Evolutionary conservation across 306 rosid species (phyloP).

Genomic region (Gastrolobium villosum): DNA sequence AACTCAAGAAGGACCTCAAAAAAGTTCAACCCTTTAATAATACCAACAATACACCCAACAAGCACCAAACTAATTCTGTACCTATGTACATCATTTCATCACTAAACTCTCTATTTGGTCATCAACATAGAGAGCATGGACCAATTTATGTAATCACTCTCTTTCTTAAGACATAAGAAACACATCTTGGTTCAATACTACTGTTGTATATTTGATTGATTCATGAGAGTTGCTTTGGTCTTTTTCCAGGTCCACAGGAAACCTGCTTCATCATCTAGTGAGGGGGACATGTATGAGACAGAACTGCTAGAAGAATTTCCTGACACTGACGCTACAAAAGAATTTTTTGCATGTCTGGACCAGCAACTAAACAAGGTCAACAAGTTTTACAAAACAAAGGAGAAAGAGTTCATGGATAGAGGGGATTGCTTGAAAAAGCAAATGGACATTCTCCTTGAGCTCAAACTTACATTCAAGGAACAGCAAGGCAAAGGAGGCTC

Average conservation of each 20-base stretch:
- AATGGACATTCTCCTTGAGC: constrained; percentile 78
- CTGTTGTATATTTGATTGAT: constrained; percentile 11
- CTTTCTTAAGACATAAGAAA: constrained; percentile 10
- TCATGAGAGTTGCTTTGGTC: neutral
- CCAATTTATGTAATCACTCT: constrained; percentile 78
- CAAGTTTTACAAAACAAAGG: constrained; percentile 78
- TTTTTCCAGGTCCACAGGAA: constrained; percentile 82
- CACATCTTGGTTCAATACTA: neutral
- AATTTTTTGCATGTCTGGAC: constrained; percentile 88
- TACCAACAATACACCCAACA: constrained; percentile 46
- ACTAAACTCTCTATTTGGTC: constrained; percentile 68
- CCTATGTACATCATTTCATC: constrained; percentile 65
- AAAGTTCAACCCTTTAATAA: constrained; percentile 64
- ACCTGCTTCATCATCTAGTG: constrained; percentile 79
- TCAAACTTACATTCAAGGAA: constrained; percentile 68
- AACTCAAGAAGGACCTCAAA: constrained; percentile 86
- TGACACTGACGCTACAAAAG: constrained; percentile 80
- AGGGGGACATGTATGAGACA: constrained; percentile 91
- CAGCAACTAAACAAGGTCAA: constrained; percentile 92
- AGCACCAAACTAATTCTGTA: constrained; percentile 45
- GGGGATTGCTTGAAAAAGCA: constrained; percentile 89
- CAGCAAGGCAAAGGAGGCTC: constrained; percentile 53
- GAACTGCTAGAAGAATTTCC: constrained; percentile 86
- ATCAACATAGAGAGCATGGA: constrained; percentile 76
- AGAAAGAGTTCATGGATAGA: constrained; percentile 85